Evolutionary conservation across 305 asterid genomes (phyloP).

Genomic region (Fraxinus platypoda): DNA sequence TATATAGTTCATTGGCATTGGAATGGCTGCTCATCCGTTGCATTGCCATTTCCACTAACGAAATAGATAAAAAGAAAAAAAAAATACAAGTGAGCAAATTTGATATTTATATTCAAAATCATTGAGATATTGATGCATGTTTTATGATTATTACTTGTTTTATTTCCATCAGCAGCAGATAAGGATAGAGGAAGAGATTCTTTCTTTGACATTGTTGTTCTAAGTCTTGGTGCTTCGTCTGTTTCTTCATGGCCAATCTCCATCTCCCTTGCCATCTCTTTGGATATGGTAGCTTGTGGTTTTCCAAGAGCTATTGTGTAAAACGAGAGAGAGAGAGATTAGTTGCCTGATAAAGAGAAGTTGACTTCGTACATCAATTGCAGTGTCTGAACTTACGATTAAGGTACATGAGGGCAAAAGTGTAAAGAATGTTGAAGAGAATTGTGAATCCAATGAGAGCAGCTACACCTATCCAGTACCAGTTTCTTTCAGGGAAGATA

Average conservation of each 20-base stretch:
- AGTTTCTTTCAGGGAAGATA: conserved; percentile 33
- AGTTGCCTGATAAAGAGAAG: neutral
- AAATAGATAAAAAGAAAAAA: neutral
- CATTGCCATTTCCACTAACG: conserved; percentile 38
- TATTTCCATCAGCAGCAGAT: conserved; percentile 33
- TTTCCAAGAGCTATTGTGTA: conserved; percentile 40
- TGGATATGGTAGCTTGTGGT: conserved; percentile 48
- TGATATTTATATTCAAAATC: neutral
- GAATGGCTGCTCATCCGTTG: conserved; percentile 34
- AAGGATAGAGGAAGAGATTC: conserved; percentile 32
- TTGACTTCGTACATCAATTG: neutral
- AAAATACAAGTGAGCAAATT: neutral
- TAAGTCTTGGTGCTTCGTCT: conserved; percentile 32
- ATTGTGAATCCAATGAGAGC: conserved; percentile 42
- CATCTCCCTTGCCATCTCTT: conserved; percentile 45
- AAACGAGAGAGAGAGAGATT: neutral
- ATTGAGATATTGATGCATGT: neutral
- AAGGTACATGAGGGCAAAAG: conserved; percentile 47
- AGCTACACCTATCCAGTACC: conserved; percentile 53
- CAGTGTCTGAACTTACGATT: conserved; percentile 38
- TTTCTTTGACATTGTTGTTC: conserved; percentile 32
- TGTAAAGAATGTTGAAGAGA: conserved; percentile 44
- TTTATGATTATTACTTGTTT: conserved; percentile 16
- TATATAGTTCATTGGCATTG: conserved; percentile 22
- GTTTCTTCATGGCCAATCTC: conserved; percentile 32